These are phyloP conservation scores for Pyricularia grisea DNA, from an alignment of 2,329 filamentous ascomycete genomes.

Conservation along the genomic window DNA sequence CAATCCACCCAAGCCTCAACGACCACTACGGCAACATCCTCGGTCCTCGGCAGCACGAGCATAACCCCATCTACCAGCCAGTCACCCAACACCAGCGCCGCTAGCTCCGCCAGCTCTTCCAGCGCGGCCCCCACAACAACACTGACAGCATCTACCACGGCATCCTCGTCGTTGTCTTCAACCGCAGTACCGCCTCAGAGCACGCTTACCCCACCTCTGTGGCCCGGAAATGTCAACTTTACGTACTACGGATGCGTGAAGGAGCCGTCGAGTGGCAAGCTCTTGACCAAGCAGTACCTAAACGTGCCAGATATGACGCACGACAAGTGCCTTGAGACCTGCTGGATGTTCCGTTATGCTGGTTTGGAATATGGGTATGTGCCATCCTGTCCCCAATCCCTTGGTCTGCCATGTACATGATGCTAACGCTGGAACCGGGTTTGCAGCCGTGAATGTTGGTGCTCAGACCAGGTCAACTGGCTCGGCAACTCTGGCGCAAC, in stretches of 20 bases:
- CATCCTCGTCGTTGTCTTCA: neutral
- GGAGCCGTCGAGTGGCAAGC: slow-evolving; percentile 12
- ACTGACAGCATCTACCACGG: neutral
- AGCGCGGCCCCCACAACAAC: neutral
- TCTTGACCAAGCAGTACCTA: slow-evolving; percentile 8
- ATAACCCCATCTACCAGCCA: neutral
- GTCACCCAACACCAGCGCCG: slow-evolving; percentile 5
- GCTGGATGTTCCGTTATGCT: slow-evolving; percentile 21
- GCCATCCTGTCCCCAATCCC: neutral
- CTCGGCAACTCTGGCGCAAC: slow-evolving; percentile 12
- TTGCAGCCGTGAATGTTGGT: slow-evolving; percentile 25
- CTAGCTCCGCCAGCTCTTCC: neutral
- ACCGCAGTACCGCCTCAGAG: neutral
- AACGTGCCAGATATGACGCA: slow-evolving; percentile 18
- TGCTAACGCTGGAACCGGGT: neutral
- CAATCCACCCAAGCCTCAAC: too few relatives aligned
- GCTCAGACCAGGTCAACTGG: slow-evolving; percentile 19
- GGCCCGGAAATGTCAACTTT: slow-evolving; percentile 12
- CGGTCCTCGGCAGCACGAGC: neutral
- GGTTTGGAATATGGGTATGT: slow-evolving; percentile 26
- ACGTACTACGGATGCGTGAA: slow-evolving; percentile 12
- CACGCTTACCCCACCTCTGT: neutral
- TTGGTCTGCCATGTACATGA: neutral
- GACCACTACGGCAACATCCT: neutral
- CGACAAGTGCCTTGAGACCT: slow-evolving; percentile 18